Evolutionary conservation across 768 basidiomycete species (phyloP), one percentile per base, ranked within the genome.

Genomic region (Lentinula sp.): DNA sequence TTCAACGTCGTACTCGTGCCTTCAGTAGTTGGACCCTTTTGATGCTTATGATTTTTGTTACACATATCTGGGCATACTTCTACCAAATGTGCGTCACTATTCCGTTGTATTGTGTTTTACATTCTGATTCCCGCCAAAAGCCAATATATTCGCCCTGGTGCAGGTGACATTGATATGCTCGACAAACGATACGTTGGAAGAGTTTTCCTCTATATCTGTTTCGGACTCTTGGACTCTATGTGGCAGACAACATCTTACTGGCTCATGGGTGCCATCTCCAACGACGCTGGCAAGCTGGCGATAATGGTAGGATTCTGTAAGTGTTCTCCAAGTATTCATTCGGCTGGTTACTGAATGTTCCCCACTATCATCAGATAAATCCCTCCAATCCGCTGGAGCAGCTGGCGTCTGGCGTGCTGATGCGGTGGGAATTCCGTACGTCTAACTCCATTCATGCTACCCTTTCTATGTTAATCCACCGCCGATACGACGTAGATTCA

Each of bases 241-340:
- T 93, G 91, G 89, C 92, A 93, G 70, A 91, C 88, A 1, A 84
- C 84, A 0, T 84, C 86, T 5, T 91, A 91, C 70, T 91, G 89
- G 88, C 76, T 89, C 65, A 87, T 91, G 82, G 91, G 91, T 43
- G 87, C 88, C 11, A 89, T 94, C 86, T 89, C 88, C 21, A 92
- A 93, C 65, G 85, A 92, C 70, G 84, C 88, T 7, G 82, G 80
- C 1, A 91, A 90, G 69, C 82, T 93, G 21, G 91, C 91, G 0
- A 81, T 91, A 68, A 87, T 93, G 66, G 77, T 86, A 15, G 92
- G 91, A 45, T 89, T 93, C 67, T 93, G 90, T 92, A 69, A 66
- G 88, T 80, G 43, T 23, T 10, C 9, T 43, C 16, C 18, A 18
- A 32, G 28, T 28, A 13, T 13, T 21, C 28, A 45, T 15, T 45